Evolutionary conservation across 257 asterid species (phyloP).

Genomic region (Dorcoceras hygrometricum): DNA sequence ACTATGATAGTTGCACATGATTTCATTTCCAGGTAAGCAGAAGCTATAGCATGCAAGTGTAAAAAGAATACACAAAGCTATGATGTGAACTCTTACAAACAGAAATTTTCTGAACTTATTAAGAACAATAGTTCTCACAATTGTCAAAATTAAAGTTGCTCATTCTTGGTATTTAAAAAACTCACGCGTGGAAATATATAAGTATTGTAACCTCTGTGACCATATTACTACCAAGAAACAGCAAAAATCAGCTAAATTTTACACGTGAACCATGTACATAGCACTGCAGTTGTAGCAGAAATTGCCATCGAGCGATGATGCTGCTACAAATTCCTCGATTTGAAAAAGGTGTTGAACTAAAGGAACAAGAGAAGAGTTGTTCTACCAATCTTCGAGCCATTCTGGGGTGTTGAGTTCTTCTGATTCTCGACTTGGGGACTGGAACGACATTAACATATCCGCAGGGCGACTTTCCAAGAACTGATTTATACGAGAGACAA

Average conservation of each 20-base stretch:
- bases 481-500: constrained; percentile 60
- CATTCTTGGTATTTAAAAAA: background rate
- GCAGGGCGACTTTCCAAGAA: constrained; percentile 46
- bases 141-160: no score
- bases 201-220: background rate
- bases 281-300: background rate
- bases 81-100: no score
- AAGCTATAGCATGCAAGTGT: no score
- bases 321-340: background rate
- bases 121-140: no score
- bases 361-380: constrained; percentile 2
- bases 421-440: constrained; percentile 42
- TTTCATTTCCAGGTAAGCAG: no score
- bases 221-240: background rate
- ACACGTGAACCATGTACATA: background rate
- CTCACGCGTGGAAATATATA: background rate
- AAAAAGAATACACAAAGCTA: no score
- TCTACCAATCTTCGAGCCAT: constrained; percentile 91
- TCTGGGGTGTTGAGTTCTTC: constrained; percentile 65
- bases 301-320: background rate
- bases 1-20: no score
- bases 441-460: constrained; percentile 32
- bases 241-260: background rate
- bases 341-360: background rate
- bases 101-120: no score